Conservation (phyloP, 306 rosid species). For the Citrullus colocynthis region DNA sequence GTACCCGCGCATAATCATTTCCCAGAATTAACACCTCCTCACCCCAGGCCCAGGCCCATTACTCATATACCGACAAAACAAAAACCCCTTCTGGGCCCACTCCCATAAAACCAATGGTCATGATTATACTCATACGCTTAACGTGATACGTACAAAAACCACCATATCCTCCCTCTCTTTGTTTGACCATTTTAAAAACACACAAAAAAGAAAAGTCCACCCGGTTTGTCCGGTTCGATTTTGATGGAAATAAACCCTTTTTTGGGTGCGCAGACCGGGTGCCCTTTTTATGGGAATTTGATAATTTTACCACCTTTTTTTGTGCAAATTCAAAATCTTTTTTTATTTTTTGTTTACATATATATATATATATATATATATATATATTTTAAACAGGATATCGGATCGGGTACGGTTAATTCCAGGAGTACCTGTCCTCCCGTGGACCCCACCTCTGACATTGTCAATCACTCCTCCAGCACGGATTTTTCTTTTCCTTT, state of each 20-base stretch:
- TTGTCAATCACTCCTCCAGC: neutral
- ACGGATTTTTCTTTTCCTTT: neutral
- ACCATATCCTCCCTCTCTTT: neutral
- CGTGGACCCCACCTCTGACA: neutral
- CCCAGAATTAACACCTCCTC: neutral
- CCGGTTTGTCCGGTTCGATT: conserved; percentile 7
- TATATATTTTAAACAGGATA: neutral
- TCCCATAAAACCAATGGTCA: neutral
- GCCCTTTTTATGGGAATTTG: neutral
- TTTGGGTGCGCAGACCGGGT: neutral
- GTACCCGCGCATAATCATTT: conserved; percentile 1
- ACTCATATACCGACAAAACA: neutral
- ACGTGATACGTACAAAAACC: neutral
- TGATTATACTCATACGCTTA: conserved; percentile 1
- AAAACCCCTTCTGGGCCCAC: neutral
- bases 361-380: too few relatives aligned
- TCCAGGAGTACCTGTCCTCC: neutral
- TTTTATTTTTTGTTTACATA: too few relatives aligned
- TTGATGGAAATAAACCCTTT: neutral
- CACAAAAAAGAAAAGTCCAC: neutral
- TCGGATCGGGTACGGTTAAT: neutral
- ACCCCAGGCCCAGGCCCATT: neutral
- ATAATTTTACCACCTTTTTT: neutral
- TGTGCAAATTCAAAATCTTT: neutral
- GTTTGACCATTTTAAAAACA: neutral